A percentile compares a stretch with the other conserved stretches of the same genome.
Evolutionary conservation across 306 rosid genomes (phyloP).

Genomic region (Prunus mira): DNA sequence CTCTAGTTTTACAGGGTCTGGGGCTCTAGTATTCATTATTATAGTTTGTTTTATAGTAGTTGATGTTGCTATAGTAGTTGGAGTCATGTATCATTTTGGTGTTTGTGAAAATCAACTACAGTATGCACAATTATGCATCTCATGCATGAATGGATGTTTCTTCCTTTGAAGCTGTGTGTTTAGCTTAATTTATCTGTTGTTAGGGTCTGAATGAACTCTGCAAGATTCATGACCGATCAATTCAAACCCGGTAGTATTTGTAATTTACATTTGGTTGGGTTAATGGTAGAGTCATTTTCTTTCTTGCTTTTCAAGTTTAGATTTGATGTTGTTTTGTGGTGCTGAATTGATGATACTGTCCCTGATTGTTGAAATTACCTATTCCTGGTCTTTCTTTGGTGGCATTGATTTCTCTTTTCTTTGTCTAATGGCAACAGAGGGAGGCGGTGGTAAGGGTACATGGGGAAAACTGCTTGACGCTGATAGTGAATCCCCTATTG

Average conservation of each 20-base stretch:
- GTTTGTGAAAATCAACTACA: background rate
- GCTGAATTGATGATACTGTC: background rate
- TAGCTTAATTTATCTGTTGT: background rate
- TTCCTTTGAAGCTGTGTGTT: background rate
- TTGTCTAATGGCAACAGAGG: constrained; percentile 32
- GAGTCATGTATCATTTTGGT: background rate
- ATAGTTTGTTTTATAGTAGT: background rate
- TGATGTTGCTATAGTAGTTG: background rate
- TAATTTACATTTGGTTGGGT: background rate
- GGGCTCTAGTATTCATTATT: background rate
- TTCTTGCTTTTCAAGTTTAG: background rate
- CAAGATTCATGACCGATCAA: background rate
- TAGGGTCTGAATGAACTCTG: background rate
- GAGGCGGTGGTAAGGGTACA: constrained; percentile 68
- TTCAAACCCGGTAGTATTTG: background rate
- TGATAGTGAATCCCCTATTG: constrained; percentile 45
- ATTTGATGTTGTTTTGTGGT: background rate
- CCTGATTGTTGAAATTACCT: background rate
- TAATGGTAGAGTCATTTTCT: background rate
- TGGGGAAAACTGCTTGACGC: constrained; percentile 65
- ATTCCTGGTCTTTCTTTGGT: background rate
- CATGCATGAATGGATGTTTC: background rate
- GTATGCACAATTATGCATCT: background rate
- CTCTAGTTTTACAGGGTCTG: background rate
- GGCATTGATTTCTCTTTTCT: background rate